Conservation (phyloP, 257 asterid species). For the Lavandula angustifolia region DNA sequence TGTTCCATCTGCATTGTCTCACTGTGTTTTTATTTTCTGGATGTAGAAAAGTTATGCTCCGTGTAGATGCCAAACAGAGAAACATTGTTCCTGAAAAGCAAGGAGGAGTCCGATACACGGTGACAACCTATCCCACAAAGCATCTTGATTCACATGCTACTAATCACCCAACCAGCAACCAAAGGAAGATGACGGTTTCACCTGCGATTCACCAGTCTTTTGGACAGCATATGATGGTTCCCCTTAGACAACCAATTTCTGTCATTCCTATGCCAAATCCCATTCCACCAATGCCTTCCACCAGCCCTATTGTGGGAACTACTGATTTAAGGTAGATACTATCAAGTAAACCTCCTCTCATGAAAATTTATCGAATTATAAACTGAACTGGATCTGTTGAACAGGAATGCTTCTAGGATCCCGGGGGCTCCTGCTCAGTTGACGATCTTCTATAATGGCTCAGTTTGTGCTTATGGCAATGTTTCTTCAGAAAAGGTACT, state of each 20-base stretch:
- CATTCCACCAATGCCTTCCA: constrained; percentile 36
- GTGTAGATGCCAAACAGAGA: constrained; percentile 95
- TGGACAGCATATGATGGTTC: constrained; percentile 39
- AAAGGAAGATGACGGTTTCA: constrained; percentile 30
- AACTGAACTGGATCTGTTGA: constrained; percentile 17
- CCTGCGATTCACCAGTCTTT: constrained; percentile 28
- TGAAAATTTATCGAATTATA: neutral
- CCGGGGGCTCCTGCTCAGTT: constrained; percentile 63
- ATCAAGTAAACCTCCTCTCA: too few relatives aligned
- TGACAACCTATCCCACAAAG: constrained; percentile 44
- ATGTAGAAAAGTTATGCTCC: constrained; percentile 97
- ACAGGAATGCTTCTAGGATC: constrained; percentile 48
- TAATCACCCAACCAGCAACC: constrained; percentile 25
- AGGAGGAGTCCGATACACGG: constrained; percentile 44
- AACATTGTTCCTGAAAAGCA: constrained; percentile 45
- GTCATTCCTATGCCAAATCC: constrained; percentile 35
- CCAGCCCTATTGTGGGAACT: constrained; percentile 52
- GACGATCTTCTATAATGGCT: constrained; percentile 82
- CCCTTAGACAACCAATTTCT: constrained; percentile 37
- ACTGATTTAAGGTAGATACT: constrained; percentile 61
- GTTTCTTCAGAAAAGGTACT: constrained; percentile 73
- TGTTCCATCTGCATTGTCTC: constrained; percentile 27
- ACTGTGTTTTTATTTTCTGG: constrained; percentile 30
- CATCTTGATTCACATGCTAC: constrained; percentile 32
- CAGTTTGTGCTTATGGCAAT: constrained; percentile 74